Base-by-base conservation (phyloP, 495 filamentous ascomycete species). In the Penicillium herquei region DNA sequence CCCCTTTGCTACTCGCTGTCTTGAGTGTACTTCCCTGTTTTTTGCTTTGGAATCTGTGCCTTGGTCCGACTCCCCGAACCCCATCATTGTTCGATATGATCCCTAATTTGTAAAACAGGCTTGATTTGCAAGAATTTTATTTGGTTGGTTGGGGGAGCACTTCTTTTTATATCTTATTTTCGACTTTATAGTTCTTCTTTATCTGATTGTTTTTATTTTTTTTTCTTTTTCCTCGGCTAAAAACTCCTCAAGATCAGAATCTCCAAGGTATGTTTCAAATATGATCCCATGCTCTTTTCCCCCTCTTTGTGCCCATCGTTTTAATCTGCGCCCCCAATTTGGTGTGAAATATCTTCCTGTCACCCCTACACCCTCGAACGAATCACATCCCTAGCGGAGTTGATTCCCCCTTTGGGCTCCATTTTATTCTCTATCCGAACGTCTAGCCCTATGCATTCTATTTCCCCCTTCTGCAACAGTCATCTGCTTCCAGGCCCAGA, bases 381-480 rank as follows among this genome's bases (percentile, higher is more conserved):
- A 39, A 49, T 12, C 47, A 49, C 21, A 11, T 33, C 32, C 35
- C 37, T 49, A 32, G 47, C 34, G 47, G 47, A 49, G 9, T 18
- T 49, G n/a, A 11, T 46, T 46, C n/a, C 26, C 43, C 43, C n/a
- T 32, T 32, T 32, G 18, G 26, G 11, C 2, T 31, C 41, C 41
- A 44, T 44, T 7, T 44, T 12, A 21, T 26, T 26, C 21, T 26
- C 21, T 26, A 26, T 26, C 21, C 21, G 21, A 26, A 26, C 21
- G 41, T 44, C 41, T 44, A 44, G 41, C 41, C 41, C 18, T 44
- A 44, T 26, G 16, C 21, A 18, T 18, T 18, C 5, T 26, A 17
- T 11, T 37, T 47, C 16, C 44, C 39, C 26, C 16, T 40, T 41
- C 33, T 5, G 13, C 21, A 26, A 26, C 21, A 26, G 4, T 26